Evolutionary conservation across 2,329 filamentous ascomycete genomes (phyloP), one percentile per base, ranked within the genome.

Genomic region (Thielaviopsis ethacetica): DNA sequence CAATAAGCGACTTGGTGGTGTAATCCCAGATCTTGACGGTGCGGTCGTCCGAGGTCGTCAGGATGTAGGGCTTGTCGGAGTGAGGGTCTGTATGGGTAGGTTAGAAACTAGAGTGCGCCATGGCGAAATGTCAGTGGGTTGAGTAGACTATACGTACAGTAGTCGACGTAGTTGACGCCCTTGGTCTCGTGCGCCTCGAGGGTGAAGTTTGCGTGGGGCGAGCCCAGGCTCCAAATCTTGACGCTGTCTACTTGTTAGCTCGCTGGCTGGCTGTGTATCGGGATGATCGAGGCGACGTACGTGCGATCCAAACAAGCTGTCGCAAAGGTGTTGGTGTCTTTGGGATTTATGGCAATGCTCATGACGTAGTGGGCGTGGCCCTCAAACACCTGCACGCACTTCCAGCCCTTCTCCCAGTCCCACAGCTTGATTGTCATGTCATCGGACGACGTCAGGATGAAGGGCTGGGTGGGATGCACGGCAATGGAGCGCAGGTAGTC

Each of bases 21-120:
- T 98, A 97, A 70, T 98, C 93, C 91, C 93, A 98, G 59, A 98
- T 83, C 77, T 97, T 97, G 66, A 97, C 89, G 0, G 91, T 97
- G 66, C 88, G 84, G 72, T 97, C 93, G 70, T 98, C 93, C 7
- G 90, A 95, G 15, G 91, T 96, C 24, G 93, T 98, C 63, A 98
- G 84, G 53, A 98, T 84, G 68, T 98, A 97, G 26, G 83, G 83
- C 70, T 85, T 85, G 68, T 86, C 83, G 65, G 82, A 83, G 67
- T 85, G 82, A 12, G 83, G 83, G 67, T 86, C 60, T 62, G 22
- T n/a, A 27, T 21, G 3, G 26, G 19, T 7, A 12, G 49, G 22
- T 57, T 57, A 44, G 49, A n/a, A 24, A 38, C 13, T 10, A 34
- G 30, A 34, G 30, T 9, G 30, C 19, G 24, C 13, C 13, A 41